Conservation (phyloP, 2,329 filamentous ascomycete genomes). For the Dactylonectria macrodidyma region DNA sequence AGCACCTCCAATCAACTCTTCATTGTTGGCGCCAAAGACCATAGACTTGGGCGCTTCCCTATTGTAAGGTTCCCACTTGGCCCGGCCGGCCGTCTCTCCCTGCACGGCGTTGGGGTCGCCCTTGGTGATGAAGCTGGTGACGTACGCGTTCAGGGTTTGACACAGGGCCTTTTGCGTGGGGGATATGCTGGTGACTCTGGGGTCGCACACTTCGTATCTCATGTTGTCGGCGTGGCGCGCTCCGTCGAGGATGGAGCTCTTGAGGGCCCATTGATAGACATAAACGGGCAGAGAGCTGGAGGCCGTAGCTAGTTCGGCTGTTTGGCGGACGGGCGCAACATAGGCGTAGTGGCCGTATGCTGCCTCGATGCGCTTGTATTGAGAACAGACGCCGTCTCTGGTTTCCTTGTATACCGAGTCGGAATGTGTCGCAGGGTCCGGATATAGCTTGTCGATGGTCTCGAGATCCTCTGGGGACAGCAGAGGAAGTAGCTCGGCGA, state of each 20-base stretch:
- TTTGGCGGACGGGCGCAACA: conserved; percentile 66
- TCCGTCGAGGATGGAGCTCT: conserved; percentile 58
- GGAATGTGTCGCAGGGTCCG: conserved; percentile 62
- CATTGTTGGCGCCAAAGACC: conserved; percentile 62
- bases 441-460: conserved; percentile 71
- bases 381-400: conserved; percentile 58
- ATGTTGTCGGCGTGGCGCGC: conserved; percentile 65
- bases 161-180: conserved; percentile 58
- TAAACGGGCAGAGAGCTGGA: conserved; percentile 38
- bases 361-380: conserved; percentile 69
- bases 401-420: conserved; percentile 58
- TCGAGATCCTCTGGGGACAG: conserved; percentile 67
- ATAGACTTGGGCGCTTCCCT: conserved; percentile 51
- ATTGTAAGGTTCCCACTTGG: conserved; percentile 55
- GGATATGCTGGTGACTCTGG: conserved; percentile 53
- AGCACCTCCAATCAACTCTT: conserved; percentile 62
- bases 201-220: conserved; percentile 61
- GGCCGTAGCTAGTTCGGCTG: conserved; percentile 51
- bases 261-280: conserved; percentile 60
- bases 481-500: conserved; percentile 71
- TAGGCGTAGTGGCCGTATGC: conserved; percentile 71
- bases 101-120: conserved; percentile 60
- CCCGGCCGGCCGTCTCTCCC: conserved; percentile 41
- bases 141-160: conserved; percentile 61
- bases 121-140: conserved; percentile 63